These are phyloP conservation scores for Bruguiera parviflora DNA, from an alignment of 345 rosid species.

Conservation along the genomic window DNA sequence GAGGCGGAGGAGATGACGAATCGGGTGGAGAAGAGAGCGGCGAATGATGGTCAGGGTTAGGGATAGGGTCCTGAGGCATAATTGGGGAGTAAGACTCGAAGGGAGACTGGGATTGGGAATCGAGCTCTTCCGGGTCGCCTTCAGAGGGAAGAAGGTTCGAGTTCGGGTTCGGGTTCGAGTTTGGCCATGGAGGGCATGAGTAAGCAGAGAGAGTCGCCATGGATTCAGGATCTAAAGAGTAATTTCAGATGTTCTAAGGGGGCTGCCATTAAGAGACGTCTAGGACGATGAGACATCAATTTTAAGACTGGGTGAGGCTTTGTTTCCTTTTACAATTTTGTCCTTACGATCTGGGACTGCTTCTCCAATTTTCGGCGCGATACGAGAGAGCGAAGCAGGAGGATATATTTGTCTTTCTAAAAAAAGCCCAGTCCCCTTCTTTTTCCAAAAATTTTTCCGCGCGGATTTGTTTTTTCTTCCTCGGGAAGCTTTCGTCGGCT, in stretches of 20 bases:
- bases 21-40: slow-evolving; percentile 13
- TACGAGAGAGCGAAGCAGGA: no score
- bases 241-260: neutral
- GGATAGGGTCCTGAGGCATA: slow-evolving; percentile 31
- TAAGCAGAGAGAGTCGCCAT: slow-evolving; percentile 77
- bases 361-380: no score
- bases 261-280: neutral
- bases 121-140: slow-evolving; percentile 22
- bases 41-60: slow-evolving; percentile 15
- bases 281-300: neutral
- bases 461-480: no score
- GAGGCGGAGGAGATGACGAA: slow-evolving; percentile 16
- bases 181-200: slow-evolving; percentile 50
- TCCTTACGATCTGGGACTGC: neutral
- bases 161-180: slow-evolving; percentile 32
- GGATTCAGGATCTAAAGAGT: slow-evolving; percentile 1
- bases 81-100: slow-evolving; percentile 51
- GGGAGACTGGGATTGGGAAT: slow-evolving; percentile 30
- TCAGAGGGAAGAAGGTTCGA: slow-evolving; percentile 6
- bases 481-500: no score
- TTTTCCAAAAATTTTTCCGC: no score
- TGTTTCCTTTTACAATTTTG: no score
- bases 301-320: no score
- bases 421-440: no score
- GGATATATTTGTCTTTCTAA: neutral